Evolutionary conservation across 208 protist species (phyloP), one percentile per base, ranked within the genome.

Genomic region (Trypanosoma platydactyli): DNA sequence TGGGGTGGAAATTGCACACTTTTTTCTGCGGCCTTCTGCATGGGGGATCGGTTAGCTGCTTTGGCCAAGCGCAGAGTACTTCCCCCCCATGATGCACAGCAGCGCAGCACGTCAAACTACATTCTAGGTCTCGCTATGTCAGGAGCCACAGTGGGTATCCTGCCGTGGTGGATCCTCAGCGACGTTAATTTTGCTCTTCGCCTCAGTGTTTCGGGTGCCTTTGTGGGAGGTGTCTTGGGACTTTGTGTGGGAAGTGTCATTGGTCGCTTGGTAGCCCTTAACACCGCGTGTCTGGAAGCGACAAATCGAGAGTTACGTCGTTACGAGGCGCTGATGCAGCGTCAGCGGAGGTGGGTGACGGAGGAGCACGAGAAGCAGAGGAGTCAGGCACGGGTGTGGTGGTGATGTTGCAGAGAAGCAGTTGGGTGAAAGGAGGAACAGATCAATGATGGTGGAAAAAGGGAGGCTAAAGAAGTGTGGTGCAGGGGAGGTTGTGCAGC

Each of bases 121-220:
- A 71, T 83, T 9, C 50, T 77, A 35, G 89, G 89, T 3, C 70
- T 95, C 27, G 66, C 80, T 24, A 83, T 77, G 62, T 84, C 87
- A n/a, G 84, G 86, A 12, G 79, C 73, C n/a, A 89, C 72, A 46
- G 84, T 90, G 27, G 89, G 89, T 1, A 73, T 93, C 48, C 51
- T 95, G 75, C 89, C 89, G 63, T 95, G 89, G 85, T 95, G 89
- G 87, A 76, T 95, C 35, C 74, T 95, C n/a, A 80, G 73, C 44
- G 89, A 95, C 54, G 58, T 68, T 0, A 58, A 50, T 16, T 60
- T 93, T 44, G 84, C 86, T 5, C 42, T 76, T 25, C 89, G 89
- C 25, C 76, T 95, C 60, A 73, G 80, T 20, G 75, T 76, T 1
- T 86, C 79, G 0, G 89, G 89, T 13, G 59, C 77, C 6, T 75